A percentile compares a stretch with the other conserved stretches of the same genome.
Evolutionary conservation across 1,284 basidiomycete species (phyloP).

Genomic region (Puccinia triticina): DNA sequence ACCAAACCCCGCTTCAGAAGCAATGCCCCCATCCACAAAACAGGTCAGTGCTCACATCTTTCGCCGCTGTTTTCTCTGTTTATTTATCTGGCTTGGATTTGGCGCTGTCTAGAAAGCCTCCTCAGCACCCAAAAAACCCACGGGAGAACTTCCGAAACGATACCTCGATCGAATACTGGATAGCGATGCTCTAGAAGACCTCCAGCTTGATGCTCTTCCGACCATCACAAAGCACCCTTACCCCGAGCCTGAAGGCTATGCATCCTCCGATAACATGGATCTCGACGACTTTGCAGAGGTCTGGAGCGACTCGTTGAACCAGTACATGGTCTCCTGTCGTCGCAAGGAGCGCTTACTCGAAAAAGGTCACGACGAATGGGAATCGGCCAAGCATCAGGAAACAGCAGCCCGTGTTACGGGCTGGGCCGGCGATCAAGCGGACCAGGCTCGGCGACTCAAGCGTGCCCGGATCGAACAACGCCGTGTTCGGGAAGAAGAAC

Average conservation of each 20-base stretch:
- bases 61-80: neutral
- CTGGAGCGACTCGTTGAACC: conserved; percentile 49
- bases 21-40: neutral
- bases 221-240: conserved; percentile 43
- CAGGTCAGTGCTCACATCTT: neutral
- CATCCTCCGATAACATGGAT: conserved; percentile 48
- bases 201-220: conserved; percentile 39
- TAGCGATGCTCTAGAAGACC: conserved; percentile 25
- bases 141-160: conserved; percentile 25
- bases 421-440: conserved; percentile 51
- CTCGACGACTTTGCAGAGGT: conserved; percentile 51
- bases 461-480: conserved; percentile 32
- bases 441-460: conserved; percentile 27
- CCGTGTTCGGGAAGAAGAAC: conserved; percentile 42
- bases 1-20: neutral
- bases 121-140: conserved; percentile 15
- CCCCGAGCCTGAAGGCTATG: conserved; percentile 46
- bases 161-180: conserved; percentile 47
- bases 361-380: conserved; percentile 41
- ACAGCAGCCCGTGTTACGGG: conserved; percentile 32
- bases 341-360: conserved; percentile 40
- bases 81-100: neutral
- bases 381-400: conserved; percentile 34
- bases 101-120: neutral
- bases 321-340: conserved; percentile 51